Percentiles rank a stretch among this genome's conserved stretches.
phyloP scores from a whole-genome alignment of 2,329 filamentous ascomycete species.

The Fusarium armeniacum region DNA sequence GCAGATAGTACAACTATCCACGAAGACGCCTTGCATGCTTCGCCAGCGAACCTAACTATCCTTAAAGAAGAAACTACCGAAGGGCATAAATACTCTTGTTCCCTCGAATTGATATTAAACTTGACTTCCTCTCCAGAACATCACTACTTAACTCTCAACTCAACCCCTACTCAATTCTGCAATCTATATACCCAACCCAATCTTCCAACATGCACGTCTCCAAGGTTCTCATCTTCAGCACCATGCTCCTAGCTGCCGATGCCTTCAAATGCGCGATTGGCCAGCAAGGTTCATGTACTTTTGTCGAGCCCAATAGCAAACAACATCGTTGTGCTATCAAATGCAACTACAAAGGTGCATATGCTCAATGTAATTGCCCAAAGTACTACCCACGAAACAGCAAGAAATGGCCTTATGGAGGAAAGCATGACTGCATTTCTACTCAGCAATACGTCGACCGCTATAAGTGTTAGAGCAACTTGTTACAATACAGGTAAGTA shows the following conservation, averaged over 20 bases:
- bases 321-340: neutral
- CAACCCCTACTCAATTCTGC: neutral
- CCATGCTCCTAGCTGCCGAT: neutral
- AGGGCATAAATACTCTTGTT: neutral
- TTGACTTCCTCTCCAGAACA: neutral
- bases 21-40: neutral
- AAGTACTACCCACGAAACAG: neutral
- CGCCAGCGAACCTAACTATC: neutral
- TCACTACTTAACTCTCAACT: neutral
- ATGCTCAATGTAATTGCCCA: neutral
- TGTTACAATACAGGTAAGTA: neutral
- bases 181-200: neutral
- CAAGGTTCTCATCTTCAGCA: neutral
- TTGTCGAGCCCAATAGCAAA: neutral
- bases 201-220: neutral
- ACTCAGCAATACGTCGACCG: neutral
- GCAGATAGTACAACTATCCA: neutral
- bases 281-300: slow-evolving; percentile 3
- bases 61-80: neutral
- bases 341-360: neutral
- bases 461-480: neutral
- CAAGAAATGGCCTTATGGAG: slow-evolving; percentile 3
- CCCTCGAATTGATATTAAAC: neutral
- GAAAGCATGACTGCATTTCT: slow-evolving; percentile 2
- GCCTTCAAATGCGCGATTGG: slow-evolving; percentile 1